Evolutionary conservation across 1,284 basidiomycete species (phyloP).

Genomic region (Trichosporon ovoides): DNA sequence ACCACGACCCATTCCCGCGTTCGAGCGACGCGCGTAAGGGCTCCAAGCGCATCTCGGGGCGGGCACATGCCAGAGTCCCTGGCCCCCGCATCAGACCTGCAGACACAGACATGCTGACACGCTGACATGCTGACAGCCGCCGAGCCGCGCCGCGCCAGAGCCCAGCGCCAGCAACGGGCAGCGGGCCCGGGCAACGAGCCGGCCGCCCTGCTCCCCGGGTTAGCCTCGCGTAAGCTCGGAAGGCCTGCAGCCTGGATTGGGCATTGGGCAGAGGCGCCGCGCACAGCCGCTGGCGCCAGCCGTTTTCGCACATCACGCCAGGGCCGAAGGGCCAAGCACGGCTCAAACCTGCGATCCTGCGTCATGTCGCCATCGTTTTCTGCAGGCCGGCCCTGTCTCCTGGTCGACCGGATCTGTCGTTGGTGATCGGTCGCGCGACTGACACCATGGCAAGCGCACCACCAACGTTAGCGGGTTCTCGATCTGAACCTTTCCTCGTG

Average conservation of each 20-base stretch:
- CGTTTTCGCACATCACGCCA: not conserved
- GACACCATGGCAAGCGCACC: not conserved
- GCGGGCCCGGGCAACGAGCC: no score
- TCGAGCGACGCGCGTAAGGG: not conserved
- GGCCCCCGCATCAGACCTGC: no score
- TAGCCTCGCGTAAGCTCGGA: no score
- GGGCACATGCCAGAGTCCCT: no score
- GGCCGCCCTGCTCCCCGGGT: no score
- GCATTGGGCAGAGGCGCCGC: no score
- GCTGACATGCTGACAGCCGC: no score
- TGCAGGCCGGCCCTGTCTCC: not conserved
- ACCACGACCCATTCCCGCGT: not conserved
- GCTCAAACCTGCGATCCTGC: not conserved
- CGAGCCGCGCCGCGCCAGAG: no score
- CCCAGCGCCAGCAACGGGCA: no score
- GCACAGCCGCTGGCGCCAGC: not conserved
- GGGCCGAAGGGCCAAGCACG: not conserved
- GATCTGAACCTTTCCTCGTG: not conserved
- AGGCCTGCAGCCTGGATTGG: no score
- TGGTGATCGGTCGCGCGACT: not conserved
- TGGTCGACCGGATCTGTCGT: not conserved
- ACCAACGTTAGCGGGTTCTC: not conserved
- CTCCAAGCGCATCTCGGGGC: no score
- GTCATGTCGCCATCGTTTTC: constrained; percentile 5
- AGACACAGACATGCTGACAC: no score